Conservation (phyloP, 371 early-diverging fungal species). For the Lichtheimia ornata region DNA sequence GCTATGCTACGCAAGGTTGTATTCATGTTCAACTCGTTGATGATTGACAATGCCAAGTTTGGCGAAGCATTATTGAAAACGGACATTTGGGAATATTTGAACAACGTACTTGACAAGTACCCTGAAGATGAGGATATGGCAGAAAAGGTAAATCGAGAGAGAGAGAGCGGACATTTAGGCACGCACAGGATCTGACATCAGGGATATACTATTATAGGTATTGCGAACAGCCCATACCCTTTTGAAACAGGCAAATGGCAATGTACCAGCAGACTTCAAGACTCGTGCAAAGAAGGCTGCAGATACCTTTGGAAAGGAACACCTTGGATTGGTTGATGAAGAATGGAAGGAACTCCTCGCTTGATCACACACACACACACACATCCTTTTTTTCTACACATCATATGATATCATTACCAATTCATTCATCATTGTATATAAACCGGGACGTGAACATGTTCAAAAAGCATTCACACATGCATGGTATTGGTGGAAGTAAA, state of each 20-base stretch:
- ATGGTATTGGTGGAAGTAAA: background rate
- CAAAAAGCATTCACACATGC: background rate
- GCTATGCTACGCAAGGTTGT: conserved; percentile 58
- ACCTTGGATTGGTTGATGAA: conserved; percentile 38
- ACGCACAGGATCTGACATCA: background rate
- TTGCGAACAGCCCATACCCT: conserved; percentile 44
- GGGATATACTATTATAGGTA: conserved; percentile 11
- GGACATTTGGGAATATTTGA: conserved; percentile 42
- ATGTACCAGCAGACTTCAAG: conserved; percentile 30
- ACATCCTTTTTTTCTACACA: background rate
- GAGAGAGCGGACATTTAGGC: background rate
- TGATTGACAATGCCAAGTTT: conserved; percentile 51
- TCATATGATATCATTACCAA: no score
- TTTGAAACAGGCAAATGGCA: conserved; percentile 22
- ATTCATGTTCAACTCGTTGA: conserved; percentile 64
- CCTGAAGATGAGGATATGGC: conserved; percentile 68
- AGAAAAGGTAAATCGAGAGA: conserved; percentile 54
- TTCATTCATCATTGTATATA: no score
- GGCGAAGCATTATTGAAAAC: conserved; percentile 26
- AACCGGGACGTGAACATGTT: no score
- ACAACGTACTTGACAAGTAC: conserved; percentile 38
- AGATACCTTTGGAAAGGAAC: conserved; percentile 40
- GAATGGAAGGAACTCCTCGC: conserved; percentile 45
- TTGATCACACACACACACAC: background rate
- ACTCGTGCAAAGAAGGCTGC: conserved; percentile 33